phyloP scores from a whole-genome alignment of 768 basidiomycete species.

The Neoboletus brunneissimus region DNA sequence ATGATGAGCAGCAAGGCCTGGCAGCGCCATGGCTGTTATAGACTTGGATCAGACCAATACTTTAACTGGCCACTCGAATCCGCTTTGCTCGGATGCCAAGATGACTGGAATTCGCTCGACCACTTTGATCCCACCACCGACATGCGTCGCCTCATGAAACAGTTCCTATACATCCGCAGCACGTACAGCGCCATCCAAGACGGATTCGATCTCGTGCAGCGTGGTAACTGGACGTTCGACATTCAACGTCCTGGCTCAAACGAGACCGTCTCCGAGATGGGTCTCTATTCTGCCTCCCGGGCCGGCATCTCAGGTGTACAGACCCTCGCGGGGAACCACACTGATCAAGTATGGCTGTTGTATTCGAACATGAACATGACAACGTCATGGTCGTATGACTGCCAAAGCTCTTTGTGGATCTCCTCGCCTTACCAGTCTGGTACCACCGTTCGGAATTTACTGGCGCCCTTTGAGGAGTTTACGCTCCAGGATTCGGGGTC shows the following conservation, averaged over 20 bases:
- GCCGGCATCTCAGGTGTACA: slow-evolving; percentile 59
- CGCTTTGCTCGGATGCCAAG: slow-evolving; percentile 76
- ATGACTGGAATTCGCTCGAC: slow-evolving; percentile 91
- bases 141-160: slow-evolving; percentile 67
- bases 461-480: slow-evolving; percentile 83
- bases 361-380: slow-evolving; percentile 85
- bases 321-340: slow-evolving; percentile 54
- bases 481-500: slow-evolving; percentile 62
- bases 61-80: slow-evolving; percentile 89
- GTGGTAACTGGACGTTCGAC: slow-evolving; percentile 79
- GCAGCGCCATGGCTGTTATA: slow-evolving; percentile 93
- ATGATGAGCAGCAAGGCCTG: slow-evolving; percentile 85
- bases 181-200: slow-evolving; percentile 78
- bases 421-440: slow-evolving; percentile 70
- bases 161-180: slow-evolving; percentile 67
- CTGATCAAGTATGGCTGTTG: slow-evolving; percentile 77
- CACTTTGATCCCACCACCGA: slow-evolving; percentile 92
- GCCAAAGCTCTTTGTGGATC: slow-evolving; percentile 63
- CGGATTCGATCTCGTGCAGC: slow-evolving; percentile 79
- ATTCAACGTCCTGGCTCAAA: slow-evolving; percentile 87
- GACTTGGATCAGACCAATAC: slow-evolving; percentile 86
- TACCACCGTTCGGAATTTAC: slow-evolving; percentile 65
- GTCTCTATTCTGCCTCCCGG: slow-evolving; percentile 80
- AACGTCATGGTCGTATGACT: slow-evolving; percentile 59
- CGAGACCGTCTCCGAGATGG: slow-evolving; percentile 75